Base-by-base conservation (phyloP, 495 filamentous ascomycete genomes). In the Cudoniella acicularis region DNA sequence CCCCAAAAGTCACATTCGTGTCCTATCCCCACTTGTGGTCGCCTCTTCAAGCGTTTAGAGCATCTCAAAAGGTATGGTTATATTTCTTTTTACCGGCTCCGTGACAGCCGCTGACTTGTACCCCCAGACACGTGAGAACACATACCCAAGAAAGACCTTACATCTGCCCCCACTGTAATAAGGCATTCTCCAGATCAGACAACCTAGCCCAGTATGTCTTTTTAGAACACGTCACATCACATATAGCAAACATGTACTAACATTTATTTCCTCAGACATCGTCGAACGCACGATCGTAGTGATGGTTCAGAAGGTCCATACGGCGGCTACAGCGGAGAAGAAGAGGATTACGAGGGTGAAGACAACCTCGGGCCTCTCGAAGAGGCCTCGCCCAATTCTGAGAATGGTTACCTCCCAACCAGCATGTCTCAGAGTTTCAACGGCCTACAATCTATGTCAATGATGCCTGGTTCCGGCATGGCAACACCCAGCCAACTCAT, bases 141-240 rank as follows among this genome's bases (percentile, higher is more conserved):
- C 94, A 98, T 79, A 98, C 94, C 20, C 94, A 98, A 83, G 94
- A 98, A 78, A 87, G 93, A 78, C 94, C 94, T 65, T 98, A 98
- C 74, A 86, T 91, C 66, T 98, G 94, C 81, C 87, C 87, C 67
- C 88, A 95, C 72, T 98, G 94, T 84, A 96, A 87, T 82, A 98
- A 98, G 76, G 94, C 93, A 48, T 98, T 98, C 74, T 97, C 94
- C 48, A 84, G 94, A 69, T 96, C 92, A 65, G 94, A 98, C 77
- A 98, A 98, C 72, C 86, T 98, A 72, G 94, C 94, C 72, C 94
- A 98, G 88, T 96, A 88, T 82, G 90, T 68, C 55, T 21, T 41
- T 45, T 68, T 25, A 55, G 24, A 46, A 25, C 50, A 56, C 71
- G 60, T 16, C 55, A 49, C 43, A 57, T n/a, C 27, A 43, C 50